Base-by-base conservation (phyloP, 1,284 basidiomycete species). In the Dichomitus squalens region DNA sequence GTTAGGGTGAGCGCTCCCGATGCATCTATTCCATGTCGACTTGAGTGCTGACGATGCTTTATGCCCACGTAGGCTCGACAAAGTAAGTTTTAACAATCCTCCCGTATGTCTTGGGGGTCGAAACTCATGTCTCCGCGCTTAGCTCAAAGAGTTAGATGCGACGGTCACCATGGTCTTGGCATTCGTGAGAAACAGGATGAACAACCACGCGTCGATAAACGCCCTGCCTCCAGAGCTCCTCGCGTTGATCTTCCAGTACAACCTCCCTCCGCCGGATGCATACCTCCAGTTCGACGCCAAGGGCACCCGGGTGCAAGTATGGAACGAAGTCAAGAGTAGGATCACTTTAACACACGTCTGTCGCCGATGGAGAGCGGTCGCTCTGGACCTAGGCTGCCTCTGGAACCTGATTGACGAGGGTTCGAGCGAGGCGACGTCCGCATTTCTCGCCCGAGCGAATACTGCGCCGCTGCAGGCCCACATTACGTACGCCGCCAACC, bases 161-260 rank as follows among this genome's bases (percentile, higher is more conserved):
- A 60, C 50, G 0, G 33, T 60, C n/a, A 46, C 61, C 3, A 7
- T 35, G 8, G 49, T 53, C n/a, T 57, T 58, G 12, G 53, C 61
- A 8, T 31, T 56, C 47, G 41, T 60, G 18, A 49, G 57, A 18
- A 44, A 53, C 29, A 40, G 35, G 36, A 51, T 63, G 40, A 63
- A 60, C 40, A 27, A 33, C 34, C 48, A 52, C 39, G 52, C 53
- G 7, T 46, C 54, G 1, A 57, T 64, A n/a, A 52, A 64, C 36
- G 23, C 49, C 11, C 55, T 64, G 20, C 62, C 62, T 5, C 43
- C 47, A 4, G 62, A 64, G 44, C 36, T 64, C 52, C 57, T 64
- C 43, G 51, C 43, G 20, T 46, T 59, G 20, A 46, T 64, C 21
- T 64, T 64, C 51, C 18, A 25, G 18, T 36, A 55, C 16, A 39